phyloP scores from a whole-genome alignment of 1,139 yeast species.

The Magnusiomyces paraingens region DNA sequence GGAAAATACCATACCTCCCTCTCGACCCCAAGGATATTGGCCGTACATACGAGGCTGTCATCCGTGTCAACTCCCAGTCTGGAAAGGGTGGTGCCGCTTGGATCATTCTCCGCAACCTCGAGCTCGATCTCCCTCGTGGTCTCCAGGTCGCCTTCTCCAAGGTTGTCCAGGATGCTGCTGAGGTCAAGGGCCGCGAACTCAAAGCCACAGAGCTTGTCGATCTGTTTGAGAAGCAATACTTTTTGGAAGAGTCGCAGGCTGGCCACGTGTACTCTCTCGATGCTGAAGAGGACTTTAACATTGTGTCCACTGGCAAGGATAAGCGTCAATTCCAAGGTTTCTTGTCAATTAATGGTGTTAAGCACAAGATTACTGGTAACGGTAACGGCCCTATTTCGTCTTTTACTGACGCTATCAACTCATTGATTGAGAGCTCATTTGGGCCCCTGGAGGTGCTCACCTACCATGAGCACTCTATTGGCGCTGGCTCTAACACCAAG shows the following conservation, averaged over 20 bases:
- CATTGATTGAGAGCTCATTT: constrained; percentile 41
- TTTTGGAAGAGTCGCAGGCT: constrained; percentile 43
- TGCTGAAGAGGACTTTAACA: constrained; percentile 27
- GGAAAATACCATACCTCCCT: constrained; percentile 94
- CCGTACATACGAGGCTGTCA: constrained; percentile 94
- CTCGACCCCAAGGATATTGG: constrained; percentile 96
- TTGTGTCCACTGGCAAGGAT: constrained; percentile 31
- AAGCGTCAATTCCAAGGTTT: constrained; percentile 47
- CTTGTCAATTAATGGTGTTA: constrained; percentile 44
- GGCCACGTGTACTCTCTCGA: constrained; percentile 26
- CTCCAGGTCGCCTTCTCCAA: constrained; percentile 86
- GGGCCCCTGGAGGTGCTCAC: constrained; percentile 60
- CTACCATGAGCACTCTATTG: constrained; percentile 90
- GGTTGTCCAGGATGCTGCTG: constrained; percentile 71
- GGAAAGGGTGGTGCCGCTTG: constrained; percentile 99
- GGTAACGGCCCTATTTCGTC: constrained; percentile 98
- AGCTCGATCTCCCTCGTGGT: constrained; percentile 86
- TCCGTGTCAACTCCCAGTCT: constrained; percentile 94
- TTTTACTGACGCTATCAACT: constrained; percentile 65
- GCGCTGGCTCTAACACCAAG: constrained; percentile 74
- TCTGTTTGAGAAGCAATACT: constrained; percentile 67
- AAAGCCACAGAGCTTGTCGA: constrained; percentile 67
- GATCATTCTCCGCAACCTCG: constrained; percentile 83
- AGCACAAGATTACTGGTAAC: constrained; percentile 44
- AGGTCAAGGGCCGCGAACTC: constrained; percentile 76